phyloP scores from a whole-genome alignment of 2,329 filamentous ascomycete genomes.

The Massarina eburnea region DNA sequence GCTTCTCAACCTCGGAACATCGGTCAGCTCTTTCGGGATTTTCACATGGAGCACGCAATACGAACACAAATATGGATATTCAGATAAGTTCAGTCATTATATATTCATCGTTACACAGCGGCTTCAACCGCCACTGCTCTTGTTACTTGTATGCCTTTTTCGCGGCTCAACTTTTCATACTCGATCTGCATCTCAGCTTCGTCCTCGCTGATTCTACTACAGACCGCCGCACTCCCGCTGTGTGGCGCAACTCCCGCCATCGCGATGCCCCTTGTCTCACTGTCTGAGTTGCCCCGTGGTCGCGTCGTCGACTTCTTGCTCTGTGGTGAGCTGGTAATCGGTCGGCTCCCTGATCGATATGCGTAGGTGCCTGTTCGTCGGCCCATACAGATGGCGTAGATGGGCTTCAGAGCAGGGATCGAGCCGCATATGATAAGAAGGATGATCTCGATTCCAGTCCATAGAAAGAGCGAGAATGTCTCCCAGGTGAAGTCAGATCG shows the following conservation, averaged over 20 bases:
- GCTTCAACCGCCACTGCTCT: not conserved
- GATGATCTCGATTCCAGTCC: constrained; percentile 24
- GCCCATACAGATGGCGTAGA: constrained; percentile 22
- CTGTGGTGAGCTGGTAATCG: not conserved
- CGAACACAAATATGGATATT: too few relatives aligned
- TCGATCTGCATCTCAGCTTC: not conserved
- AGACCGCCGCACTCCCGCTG: not conserved
- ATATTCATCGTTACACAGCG: not conserved
- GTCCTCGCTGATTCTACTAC: constrained; percentile 1
- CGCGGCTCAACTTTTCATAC: not conserved
- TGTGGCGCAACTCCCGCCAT: constrained; percentile 1
- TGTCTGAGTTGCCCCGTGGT: not conserved
- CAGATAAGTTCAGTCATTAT: too few relatives aligned
- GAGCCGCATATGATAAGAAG: constrained; percentile 22
- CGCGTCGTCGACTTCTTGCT: not conserved
- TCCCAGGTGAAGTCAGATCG: constrained; percentile 24
- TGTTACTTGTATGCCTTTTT: not conserved
- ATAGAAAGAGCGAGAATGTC: constrained; percentile 18
- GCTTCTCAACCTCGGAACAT: too few relatives aligned
- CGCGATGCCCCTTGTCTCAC: not conserved
- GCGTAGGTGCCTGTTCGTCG: constrained; percentile 2
- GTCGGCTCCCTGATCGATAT: not conserved
- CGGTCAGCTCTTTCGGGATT: too few relatives aligned
- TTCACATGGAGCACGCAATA: too few relatives aligned
- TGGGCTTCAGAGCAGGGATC: constrained; percentile 23